Conservation (phyloP, 2,329 filamentous ascomycete genomes). For the Whalleya microplaca region DNA sequence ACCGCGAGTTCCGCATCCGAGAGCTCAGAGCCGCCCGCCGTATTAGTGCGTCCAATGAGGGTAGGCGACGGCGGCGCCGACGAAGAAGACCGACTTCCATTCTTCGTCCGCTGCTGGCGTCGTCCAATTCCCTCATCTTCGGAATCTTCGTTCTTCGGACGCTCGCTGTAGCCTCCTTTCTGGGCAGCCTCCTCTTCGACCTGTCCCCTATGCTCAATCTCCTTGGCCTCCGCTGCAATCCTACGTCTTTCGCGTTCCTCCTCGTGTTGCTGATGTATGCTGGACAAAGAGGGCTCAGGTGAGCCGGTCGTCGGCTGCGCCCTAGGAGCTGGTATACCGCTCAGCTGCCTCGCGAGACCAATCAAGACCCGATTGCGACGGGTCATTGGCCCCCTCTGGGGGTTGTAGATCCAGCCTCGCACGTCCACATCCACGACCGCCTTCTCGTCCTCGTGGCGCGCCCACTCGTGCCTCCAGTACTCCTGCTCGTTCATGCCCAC, state of each 20-base stretch:
- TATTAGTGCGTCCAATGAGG: conserved; percentile 42
- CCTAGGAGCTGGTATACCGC: conserved; percentile 77
- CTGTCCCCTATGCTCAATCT: conserved; percentile 74
- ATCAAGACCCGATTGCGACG: conserved; percentile 86
- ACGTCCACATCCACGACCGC: conserved; percentile 94
- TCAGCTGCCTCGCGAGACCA: conserved; percentile 83
- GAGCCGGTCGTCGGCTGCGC: conserved; percentile 41
- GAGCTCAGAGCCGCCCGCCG: conserved; percentile 56
- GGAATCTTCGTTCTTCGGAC: conserved; percentile 51
- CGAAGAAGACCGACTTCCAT: conserved; percentile 19
- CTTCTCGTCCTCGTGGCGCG: conserved; percentile 77
- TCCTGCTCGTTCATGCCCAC: conserved; percentile 62
- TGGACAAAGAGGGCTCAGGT: conserved; percentile 31
- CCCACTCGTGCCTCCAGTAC: conserved; percentile 80
- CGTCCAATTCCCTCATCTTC: conserved; percentile 42
- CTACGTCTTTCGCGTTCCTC: conserved; percentile 62
- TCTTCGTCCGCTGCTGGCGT: conserved; percentile 4
- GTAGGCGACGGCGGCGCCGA: conserved; percentile 50
- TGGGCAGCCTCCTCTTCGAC: conserved; percentile 72
- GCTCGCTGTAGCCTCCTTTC: conserved; percentile 75
- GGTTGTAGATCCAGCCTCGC: conserved; percentile 91
- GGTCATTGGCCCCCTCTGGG: conserved; percentile 81
- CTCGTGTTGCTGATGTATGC: conserved; percentile 49
- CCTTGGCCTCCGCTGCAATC: conserved; percentile 74
- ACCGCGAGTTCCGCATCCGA: conserved; percentile 74